Evolutionary conservation across 2,329 filamentous ascomycete genomes (phyloP).

Genomic region (Aspergillus chevalieri): DNA sequence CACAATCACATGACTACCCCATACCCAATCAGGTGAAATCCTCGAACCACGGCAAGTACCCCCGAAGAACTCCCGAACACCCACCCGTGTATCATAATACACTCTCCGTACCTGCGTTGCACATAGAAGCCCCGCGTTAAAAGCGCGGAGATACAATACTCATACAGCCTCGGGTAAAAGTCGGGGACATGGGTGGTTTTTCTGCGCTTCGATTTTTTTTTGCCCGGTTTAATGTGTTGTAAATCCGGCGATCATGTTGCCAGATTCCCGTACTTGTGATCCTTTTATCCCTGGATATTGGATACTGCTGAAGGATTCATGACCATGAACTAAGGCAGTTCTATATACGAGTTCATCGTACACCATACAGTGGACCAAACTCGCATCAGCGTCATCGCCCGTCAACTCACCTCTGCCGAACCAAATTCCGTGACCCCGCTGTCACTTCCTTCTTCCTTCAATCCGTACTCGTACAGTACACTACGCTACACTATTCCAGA

Average conservation of each 20-base stretch:
- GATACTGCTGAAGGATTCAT: no score
- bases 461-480: not conserved
- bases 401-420: conserved; percentile 1
- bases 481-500: not conserved
- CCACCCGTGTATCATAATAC: no score
- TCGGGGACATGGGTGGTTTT: conserved; percentile 4
- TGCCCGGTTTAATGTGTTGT: no score
- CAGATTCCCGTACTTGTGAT: no score
- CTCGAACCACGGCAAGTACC: no score
- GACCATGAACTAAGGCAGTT: no score
- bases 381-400: not conserved
- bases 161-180: conserved; percentile 13
- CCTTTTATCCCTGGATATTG: no score
- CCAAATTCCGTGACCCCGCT: not conserved
- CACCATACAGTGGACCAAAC: not conserved
- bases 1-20: no score
- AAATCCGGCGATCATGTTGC: no score
- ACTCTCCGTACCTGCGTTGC: conserved; percentile 3
- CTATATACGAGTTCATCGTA: no score
- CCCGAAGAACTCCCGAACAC: no score
- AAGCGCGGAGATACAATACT: conserved; percentile 6
- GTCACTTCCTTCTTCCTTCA: not conserved
- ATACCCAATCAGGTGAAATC: no score
- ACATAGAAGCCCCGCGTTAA: conserved; percentile 1
- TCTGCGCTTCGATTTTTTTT: not conserved